Evolutionary conservation across 805 yeast genomes (phyloP).

Genomic region (Saturnispora sanitii): DNA sequence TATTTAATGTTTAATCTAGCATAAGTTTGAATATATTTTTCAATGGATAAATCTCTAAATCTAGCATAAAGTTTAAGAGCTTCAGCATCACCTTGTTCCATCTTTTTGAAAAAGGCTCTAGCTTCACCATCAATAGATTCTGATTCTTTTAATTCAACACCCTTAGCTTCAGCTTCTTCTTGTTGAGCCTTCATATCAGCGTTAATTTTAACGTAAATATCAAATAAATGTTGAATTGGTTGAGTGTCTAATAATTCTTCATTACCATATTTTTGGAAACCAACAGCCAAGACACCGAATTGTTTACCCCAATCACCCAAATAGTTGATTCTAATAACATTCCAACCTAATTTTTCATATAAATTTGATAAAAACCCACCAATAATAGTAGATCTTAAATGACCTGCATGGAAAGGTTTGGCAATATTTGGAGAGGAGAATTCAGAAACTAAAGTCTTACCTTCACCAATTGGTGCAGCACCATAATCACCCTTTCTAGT

Average conservation of each 20-base stretch:
- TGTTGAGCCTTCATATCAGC: conserved; percentile 60
- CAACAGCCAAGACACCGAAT: conserved; percentile 92
- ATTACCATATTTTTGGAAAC: conserved; percentile 76
- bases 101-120: conserved; percentile 71
- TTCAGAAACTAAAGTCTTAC: conserved; percentile 69
- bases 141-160: conserved; percentile 36
- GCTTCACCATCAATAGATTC: conserved; percentile 70
- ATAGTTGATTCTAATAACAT: conserved; percentile 87
- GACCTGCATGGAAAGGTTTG: conserved; percentile 99
- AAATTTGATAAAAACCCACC: conserved; percentile 91
- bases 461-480: conserved; percentile 58
- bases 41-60: conserved; percentile 87
- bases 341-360: conserved; percentile 85
- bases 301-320: conserved; percentile 99
- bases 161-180: conserved; percentile 42
- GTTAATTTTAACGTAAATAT: conserved; percentile 84
- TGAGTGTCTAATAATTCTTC: conserved; percentile 61
- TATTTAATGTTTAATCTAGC: conserved; percentile 84
- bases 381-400: conserved; percentile 91
- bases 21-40: conserved; percentile 76
- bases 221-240: conserved; percentile 91
- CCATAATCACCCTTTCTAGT: conserved; percentile 59
- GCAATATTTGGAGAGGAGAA: conserved; percentile 98
- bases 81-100: conserved; percentile 88
- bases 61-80: conserved; percentile 74